Evolutionary conservation across 139 green algal genomes (phyloP).

Genomic region (Volvox reticuliferus): DNA sequence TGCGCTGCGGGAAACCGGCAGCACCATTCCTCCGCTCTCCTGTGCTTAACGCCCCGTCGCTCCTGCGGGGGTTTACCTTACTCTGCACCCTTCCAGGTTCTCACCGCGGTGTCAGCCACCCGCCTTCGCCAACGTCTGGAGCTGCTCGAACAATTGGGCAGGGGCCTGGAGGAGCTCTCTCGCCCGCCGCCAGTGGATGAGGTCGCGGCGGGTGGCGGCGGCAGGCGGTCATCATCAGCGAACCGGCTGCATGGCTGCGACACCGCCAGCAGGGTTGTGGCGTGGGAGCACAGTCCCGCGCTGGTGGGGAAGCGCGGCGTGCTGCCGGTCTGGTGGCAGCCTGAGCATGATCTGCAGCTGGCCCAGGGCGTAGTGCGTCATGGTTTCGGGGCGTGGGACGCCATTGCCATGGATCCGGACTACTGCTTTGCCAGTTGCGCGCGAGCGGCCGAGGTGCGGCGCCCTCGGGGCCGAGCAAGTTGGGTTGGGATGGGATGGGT

Average conservation of each 20-base stretch:
- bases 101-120: slow-evolving; percentile 4
- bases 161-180: background rate
- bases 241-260: background rate
- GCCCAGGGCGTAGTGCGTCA: slow-evolving; percentile 7
- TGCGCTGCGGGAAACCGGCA: no score
- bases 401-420: background rate
- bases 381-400: slow-evolving; percentile 41
- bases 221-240: no score
- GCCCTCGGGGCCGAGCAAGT: background rate
- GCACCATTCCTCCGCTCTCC: no score
- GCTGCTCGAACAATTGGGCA: background rate
- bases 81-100: background rate
- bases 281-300: slow-evolving; percentile 11
- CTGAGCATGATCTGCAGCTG: slow-evolving; percentile 42
- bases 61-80: no score
- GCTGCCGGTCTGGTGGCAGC: slow-evolving; percentile 43
- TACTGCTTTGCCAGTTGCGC: slow-evolving; percentile 19
- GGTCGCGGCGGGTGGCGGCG: background rate
- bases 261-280: background rate
- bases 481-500: background rate
- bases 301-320: slow-evolving; percentile 13
- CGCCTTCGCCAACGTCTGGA: slow-evolving; percentile 28
- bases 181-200: background rate
- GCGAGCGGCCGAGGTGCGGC: slow-evolving; percentile 6
- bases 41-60: no score